Base-by-base conservation (phyloP, 306 rosid species). In the Trifolium subterraneum region DNA sequence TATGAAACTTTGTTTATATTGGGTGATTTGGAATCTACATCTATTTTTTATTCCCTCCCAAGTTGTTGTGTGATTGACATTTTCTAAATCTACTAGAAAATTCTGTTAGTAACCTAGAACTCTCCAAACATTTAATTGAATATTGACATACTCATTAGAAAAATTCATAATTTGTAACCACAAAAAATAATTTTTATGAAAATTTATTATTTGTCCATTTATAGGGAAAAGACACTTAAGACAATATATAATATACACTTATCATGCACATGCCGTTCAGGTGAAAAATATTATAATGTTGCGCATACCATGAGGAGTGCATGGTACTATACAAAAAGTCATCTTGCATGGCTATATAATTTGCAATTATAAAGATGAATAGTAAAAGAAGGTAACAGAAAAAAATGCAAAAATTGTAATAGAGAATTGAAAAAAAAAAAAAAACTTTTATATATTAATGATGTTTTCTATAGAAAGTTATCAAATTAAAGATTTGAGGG, bases 21-120 rank as follows among this genome's bases (percentile, higher is more conserved):
- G 77, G 70, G 51, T 71, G 36, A 75, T 54, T 59, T 73, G 61
- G 80, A 80, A 69, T 74, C 78, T 68, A 23, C 10, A 52, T 5
- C 15, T 62, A 18, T 61, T 76, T 65, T 66, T 61, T 71, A 54
- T 29, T 39, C 23, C 14, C 29, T 45, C 31, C 68, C 62, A 64
- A 71, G 33, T 76, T 65, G 73, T 44, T 42, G 48, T 18, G 33
- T 36, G 50, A 8, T 64, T 50, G 33, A 48, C 44, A 74, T 55
- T 64, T 35, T 50, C 42, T 18, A 41, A 11, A 59, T 75, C 61
- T 75, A 67, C 77, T 70, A 73, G 15, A 59, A 72, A 54, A 27
- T 27, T 67, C 66, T 39, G 13, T 42, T 19, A 3, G 18, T 8
- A 50, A 72, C 45, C 72, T 38, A 65, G 16, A 66, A 66, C 23